Percentiles rank a stretch among this genome's conserved stretches.
These are phyloP conservation scores for Eimeria zaria DNA, from an alignment of 169 alveolate species.

Conservation along the genomic window DNA sequence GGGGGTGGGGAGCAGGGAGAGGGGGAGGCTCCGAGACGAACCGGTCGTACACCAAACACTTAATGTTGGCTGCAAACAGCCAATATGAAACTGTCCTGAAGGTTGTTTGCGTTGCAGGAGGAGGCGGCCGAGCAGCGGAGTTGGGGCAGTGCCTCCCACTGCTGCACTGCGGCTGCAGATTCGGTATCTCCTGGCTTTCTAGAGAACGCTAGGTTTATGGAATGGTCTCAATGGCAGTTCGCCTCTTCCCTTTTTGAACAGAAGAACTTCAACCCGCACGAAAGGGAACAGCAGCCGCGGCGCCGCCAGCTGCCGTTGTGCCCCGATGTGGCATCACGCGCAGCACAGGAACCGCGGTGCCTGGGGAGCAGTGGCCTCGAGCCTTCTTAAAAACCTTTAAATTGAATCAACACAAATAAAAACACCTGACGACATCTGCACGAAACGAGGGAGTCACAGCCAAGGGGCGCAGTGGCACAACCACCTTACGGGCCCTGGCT, in stretches of 20 bases:
- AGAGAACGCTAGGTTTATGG: neutral
- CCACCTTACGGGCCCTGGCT: slow-evolving; percentile 40
- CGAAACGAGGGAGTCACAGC: neutral
- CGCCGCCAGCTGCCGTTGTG: slow-evolving; percentile 32
- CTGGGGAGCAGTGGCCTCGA: neutral
- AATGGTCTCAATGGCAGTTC: neutral
- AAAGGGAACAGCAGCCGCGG: slow-evolving; percentile 11
- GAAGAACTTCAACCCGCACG: neutral
- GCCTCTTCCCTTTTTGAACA: neutral
- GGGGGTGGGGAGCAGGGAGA: slow-evolving; percentile 49
- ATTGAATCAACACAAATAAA: neutral
- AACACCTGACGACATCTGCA: neutral
- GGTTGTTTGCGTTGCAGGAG: neutral
- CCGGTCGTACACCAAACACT: neutral
- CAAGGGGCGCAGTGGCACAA: slow-evolving; percentile 6
- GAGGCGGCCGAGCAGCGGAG: slow-evolving; percentile 26
- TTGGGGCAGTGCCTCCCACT: slow-evolving; percentile 26
- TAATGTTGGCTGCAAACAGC: slow-evolving; percentile 9
- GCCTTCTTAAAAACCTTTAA: neutral
- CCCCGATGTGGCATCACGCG: slow-evolving; percentile 41
- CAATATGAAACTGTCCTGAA: neutral
- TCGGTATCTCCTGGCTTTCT: neutral
- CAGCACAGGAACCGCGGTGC: neutral
- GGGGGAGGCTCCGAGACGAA: neutral
- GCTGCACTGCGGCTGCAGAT: slow-evolving; percentile 18